Conservation (phyloP, 2,329 filamentous ascomycete genomes). For the Neonectria magnoliae region DNA sequence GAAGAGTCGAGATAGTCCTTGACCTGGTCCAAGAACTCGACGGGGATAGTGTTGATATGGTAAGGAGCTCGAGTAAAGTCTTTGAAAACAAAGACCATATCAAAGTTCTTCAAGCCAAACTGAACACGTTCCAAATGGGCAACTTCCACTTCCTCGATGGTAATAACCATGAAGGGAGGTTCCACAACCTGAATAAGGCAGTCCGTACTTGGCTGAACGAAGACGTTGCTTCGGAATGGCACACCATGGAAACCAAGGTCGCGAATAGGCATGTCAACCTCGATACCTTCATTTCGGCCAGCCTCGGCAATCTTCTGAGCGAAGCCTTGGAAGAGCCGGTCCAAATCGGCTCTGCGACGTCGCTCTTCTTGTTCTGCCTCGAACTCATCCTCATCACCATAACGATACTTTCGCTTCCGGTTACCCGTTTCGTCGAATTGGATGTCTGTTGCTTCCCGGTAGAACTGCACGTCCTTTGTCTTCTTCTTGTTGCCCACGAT, state of each 20-base stretch:
- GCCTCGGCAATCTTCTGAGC: slow-evolving; percentile 98
- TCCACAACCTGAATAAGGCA: slow-evolving; percentile 97
- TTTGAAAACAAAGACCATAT: slow-evolving; percentile 98
- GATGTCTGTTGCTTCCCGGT: slow-evolving; percentile 96
- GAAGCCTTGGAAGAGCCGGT: slow-evolving; percentile 95
- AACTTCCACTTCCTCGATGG: slow-evolving; percentile 94
- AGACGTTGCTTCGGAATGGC: slow-evolving; percentile 92
- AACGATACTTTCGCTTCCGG: slow-evolving; percentile 95
- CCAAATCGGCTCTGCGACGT: slow-evolving; percentile 87
- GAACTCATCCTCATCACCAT: slow-evolving; percentile 98
- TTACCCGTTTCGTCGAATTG: slow-evolving; percentile 99
- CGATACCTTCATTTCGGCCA: slow-evolving; percentile 87
- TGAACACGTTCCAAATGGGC: slow-evolving; percentile 95
- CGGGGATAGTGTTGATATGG: slow-evolving; percentile 98
- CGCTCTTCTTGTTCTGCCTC: slow-evolving; percentile 98
- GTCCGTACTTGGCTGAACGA: slow-evolving; percentile 95
- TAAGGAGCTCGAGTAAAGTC: slow-evolving; percentile 91
- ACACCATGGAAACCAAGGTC: slow-evolving; percentile 98
- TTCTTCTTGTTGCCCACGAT: slow-evolving; percentile 98
- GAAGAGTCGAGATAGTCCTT: slow-evolving; percentile 98
- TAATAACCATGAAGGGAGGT: slow-evolving; percentile 95
- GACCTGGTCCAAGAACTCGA: slow-evolving; percentile 92
- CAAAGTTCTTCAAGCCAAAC: slow-evolving; percentile 98
- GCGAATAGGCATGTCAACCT: slow-evolving; percentile 96
- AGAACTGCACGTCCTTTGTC: slow-evolving; percentile 98